A percentile compares a stretch with the other conserved stretches of the same genome.
Evolutionary conservation across 2,329 filamentous ascomycete genomes (phyloP).

Genomic region (Coleophoma eucalyptorum): DNA sequence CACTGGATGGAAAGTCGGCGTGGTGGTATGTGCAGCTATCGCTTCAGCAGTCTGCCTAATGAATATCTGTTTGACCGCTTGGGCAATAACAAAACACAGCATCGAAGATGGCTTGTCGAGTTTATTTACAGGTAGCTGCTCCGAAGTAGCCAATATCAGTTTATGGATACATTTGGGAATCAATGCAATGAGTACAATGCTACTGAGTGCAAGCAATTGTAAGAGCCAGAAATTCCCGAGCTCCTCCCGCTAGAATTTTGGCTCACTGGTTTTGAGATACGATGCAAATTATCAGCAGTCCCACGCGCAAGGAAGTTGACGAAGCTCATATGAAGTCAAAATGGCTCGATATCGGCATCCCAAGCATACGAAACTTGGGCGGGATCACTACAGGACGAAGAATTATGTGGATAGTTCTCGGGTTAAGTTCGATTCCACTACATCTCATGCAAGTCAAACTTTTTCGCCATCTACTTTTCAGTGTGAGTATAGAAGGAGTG

Average conservation of each 20-base stretch:
- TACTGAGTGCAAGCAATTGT: slow-evolving; percentile 28
- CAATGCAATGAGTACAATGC: slow-evolving; percentile 28
- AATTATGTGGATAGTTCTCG: background rate
- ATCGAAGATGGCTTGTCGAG: slow-evolving; percentile 3
- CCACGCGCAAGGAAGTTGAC: slow-evolving; percentile 28
- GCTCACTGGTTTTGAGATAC: slow-evolving; percentile 8
- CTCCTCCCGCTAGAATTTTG: no score
- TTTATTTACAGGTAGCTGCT: background rate
- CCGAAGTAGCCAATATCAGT: background rate
- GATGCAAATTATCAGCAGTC: slow-evolving; percentile 30
- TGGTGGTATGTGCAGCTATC: slow-evolving; percentile 2
- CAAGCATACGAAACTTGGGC: slow-evolving; percentile 22
- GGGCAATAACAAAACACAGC: slow-evolving; percentile 2
- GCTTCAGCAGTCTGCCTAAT: slow-evolving; percentile 3
- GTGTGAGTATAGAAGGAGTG: no score
- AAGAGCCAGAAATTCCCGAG: no score
- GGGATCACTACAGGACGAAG: background rate
- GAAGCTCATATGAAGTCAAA: slow-evolving; percentile 22
- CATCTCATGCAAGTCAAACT: background rate
- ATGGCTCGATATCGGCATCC: slow-evolving; percentile 29
- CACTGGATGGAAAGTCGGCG: slow-evolving; percentile 8
- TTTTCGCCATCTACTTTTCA: no score
- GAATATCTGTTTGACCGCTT: slow-evolving; percentile 6
- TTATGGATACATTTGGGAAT: slow-evolving; percentile 16
- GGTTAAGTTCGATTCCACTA: background rate